Conservation (phyloP, 768 basidiomycete species). For the Termitomyces sp. region DNA sequence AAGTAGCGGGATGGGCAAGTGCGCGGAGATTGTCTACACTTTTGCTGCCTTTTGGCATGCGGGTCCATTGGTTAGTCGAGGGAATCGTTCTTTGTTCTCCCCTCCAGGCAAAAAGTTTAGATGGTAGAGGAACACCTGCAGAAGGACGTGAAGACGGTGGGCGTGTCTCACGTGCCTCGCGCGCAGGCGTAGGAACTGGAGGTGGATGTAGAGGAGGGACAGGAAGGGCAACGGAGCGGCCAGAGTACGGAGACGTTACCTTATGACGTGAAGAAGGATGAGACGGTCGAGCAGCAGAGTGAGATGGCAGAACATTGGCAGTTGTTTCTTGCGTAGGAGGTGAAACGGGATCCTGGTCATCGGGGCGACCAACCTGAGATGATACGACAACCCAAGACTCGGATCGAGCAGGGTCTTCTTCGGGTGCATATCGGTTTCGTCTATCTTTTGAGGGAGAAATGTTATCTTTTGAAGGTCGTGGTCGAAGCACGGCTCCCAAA, state of each 20-base stretch:
- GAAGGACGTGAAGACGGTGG: conserved; percentile 23
- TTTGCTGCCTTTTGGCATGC: conserved; percentile 37
- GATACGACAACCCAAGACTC: conserved; percentile 25
- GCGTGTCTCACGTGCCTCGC: conserved; percentile 32
- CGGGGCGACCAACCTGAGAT: conserved; percentile 21
- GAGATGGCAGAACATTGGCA: conserved; percentile 12
- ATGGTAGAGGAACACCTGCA: conserved; percentile 40
- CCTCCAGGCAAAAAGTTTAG: conserved; percentile 48
- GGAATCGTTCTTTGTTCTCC: conserved; percentile 35
- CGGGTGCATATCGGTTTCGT: conserved; percentile 19
- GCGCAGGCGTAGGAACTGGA: conserved; percentile 25
- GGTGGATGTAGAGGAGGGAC: conserved; percentile 33
- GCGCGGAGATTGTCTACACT: conserved; percentile 54
- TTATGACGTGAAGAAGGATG: conserved; percentile 24
- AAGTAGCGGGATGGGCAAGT: conserved; percentile 25
- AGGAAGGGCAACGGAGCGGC: conserved; percentile 27
- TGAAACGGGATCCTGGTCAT: conserved; percentile 26
- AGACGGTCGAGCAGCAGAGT: conserved; percentile 24
- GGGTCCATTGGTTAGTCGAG: conserved; percentile 22
- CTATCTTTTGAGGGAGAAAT: conserved; percentile 17
- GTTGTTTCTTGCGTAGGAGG: conserved; percentile 18
- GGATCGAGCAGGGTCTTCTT: conserved; percentile 20
- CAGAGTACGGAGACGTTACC: conserved; percentile 26
- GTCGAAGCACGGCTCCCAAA: conserved; percentile 20
- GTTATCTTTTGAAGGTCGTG: conserved; percentile 28